These are phyloP conservation scores for Lachnellula hyalina DNA, from an alignment of 2,329 filamentous ascomycete species.

Conservation along the genomic window DNA sequence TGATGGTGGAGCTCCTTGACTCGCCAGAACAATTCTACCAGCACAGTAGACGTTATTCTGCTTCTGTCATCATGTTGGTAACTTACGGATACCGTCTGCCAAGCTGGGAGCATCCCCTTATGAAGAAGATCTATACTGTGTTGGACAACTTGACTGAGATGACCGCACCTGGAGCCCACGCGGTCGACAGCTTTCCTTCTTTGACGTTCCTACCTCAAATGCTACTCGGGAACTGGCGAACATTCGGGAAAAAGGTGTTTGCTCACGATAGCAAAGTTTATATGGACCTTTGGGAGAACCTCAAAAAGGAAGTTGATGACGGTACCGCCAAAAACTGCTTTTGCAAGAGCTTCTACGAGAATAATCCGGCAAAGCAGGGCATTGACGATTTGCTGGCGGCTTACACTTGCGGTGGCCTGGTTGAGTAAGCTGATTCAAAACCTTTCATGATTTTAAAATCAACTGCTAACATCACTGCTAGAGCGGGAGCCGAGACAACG, in stretches of 20 bases:
- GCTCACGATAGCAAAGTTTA: slow-evolving; percentile 21
- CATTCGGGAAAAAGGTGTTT: slow-evolving; percentile 9
- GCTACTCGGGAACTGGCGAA: slow-evolving; percentile 20
- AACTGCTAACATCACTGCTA: no score
- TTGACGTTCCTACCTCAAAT: slow-evolving; percentile 26
- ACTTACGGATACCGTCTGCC: slow-evolving; percentile 36
- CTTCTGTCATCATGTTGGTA: slow-evolving; percentile 38
- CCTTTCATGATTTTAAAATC: no score
- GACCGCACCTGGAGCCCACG: slow-evolving; percentile 34
- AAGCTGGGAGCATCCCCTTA: slow-evolving; percentile 32
- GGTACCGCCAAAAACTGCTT: slow-evolving; percentile 38
- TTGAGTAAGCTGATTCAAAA: slow-evolving; percentile 27
- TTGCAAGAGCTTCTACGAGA: slow-evolving; percentile 37
- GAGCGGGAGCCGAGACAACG: slow-evolving; percentile 29
- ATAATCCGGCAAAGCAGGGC: slow-evolving; percentile 35
- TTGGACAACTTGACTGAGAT: slow-evolving; percentile 34
- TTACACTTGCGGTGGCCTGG: slow-evolving; percentile 40
- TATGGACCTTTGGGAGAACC: slow-evolving; percentile 36
- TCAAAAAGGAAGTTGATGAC: slow-evolving; percentile 28
- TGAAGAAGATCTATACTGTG: slow-evolving; percentile 32
- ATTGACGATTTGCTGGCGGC: slow-evolving; percentile 40
- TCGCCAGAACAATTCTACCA: slow-evolving; percentile 35
- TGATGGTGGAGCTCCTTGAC: slow-evolving; percentile 32
- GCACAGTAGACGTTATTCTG: slow-evolving; percentile 37
- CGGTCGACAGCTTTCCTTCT: slow-evolving; percentile 33